Evolutionary conservation across 1,284 basidiomycete species (phyloP).

Genomic region (Salmacisia buchloeana): DNA sequence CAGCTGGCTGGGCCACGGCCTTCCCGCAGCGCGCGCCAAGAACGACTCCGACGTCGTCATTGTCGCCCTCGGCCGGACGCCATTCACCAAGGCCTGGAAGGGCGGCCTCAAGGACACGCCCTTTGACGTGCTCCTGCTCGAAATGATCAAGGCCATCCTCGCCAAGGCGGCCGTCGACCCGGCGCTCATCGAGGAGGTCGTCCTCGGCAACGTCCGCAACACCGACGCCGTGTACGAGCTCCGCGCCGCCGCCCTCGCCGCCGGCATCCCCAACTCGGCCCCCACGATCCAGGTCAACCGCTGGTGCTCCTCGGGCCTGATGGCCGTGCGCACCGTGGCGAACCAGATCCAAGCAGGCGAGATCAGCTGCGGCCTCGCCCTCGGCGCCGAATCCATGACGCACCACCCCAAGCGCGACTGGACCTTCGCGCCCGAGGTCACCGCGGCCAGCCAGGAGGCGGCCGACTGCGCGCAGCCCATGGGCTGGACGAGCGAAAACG

Average conservation of each 20-base stretch:
- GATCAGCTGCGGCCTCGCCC: constrained; percentile 75
- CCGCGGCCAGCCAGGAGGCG: constrained; percentile 27
- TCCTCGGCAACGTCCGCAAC: constrained; percentile 57
- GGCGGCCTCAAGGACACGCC: constrained; percentile 73
- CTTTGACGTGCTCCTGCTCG: constrained; percentile 23
- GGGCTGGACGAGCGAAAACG: constrained; percentile 82
- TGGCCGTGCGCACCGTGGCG: constrained; percentile 72
- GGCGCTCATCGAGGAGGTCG: constrained; percentile 67
- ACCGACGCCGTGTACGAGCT: constrained; percentile 31
- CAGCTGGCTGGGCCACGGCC: constrained; percentile 38
- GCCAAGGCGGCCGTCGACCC: constrained; percentile 64
- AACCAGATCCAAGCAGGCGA: constrained; percentile 76
- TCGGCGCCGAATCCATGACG: constrained; percentile 76
- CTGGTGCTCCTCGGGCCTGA: constrained; percentile 66
- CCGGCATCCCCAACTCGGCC: constrained; percentile 71
- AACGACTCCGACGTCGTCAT: constrained; percentile 58
- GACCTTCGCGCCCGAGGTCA: constrained; percentile 30
- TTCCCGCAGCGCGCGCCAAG: constrained; percentile 33
- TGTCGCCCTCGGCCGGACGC: constrained; percentile 74
- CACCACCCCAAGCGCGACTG: constrained; percentile 25
- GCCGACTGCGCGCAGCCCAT: constrained; percentile 60
- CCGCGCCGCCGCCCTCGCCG: constrained; percentile 65
- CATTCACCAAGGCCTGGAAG: constrained; percentile 69
- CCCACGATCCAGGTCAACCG: constrained; percentile 72
- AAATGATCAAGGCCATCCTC: constrained; percentile 58